phyloP scores from a whole-genome alignment of 306 rosid genomes.

The Oemleria cerasiformis region DNA sequence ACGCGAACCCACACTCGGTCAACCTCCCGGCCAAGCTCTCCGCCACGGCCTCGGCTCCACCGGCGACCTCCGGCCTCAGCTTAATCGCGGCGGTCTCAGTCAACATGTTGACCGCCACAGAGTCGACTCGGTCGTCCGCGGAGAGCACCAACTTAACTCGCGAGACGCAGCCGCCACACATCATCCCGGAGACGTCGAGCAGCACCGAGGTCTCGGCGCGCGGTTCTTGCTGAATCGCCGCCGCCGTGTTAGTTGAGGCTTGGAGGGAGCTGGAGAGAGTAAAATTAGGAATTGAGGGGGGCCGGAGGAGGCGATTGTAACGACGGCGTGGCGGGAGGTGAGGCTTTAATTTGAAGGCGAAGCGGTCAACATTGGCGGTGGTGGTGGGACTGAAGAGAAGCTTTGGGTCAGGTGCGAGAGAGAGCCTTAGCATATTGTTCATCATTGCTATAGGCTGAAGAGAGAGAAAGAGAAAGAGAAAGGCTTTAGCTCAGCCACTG shows the following conservation, averaged over 20 bases:
- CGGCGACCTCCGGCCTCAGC: slow-evolving; percentile 41
- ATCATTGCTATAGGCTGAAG: slow-evolving; percentile 30
- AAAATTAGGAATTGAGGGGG: slow-evolving; percentile 21
- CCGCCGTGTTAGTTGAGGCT: slow-evolving; percentile 11
- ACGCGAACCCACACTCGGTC: slow-evolving; percentile 79
- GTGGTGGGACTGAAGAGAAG: slow-evolving; percentile 30
- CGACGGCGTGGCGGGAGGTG: slow-evolving; percentile 29
- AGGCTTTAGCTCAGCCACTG: background rate
- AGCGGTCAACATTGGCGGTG: slow-evolving; percentile 21
- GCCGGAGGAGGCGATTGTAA: slow-evolving; percentile 13
- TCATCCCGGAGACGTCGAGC: slow-evolving; percentile 89
- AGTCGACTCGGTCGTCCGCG: slow-evolving; percentile 76
- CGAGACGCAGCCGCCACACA: slow-evolving; percentile 92
- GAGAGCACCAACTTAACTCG: slow-evolving; percentile 78
- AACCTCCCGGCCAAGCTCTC: slow-evolving; percentile 66
- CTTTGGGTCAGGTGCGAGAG: slow-evolving; percentile 39
- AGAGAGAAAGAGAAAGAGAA: background rate
- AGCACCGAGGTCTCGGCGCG: slow-evolving; percentile 50
- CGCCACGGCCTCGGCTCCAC: slow-evolving; percentile 39
- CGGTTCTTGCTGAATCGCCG: slow-evolving; percentile 7
- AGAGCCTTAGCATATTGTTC: slow-evolving; percentile 37
- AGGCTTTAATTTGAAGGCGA: slow-evolving; percentile 38
- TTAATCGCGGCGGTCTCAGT: slow-evolving; percentile 95
- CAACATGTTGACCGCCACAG: slow-evolving; percentile 91
- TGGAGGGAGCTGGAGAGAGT: slow-evolving; percentile 45